phyloP scores from a whole-genome alignment of 1,139 yeast genomes.

The Keqinozyma sinolaborantium region DNA sequence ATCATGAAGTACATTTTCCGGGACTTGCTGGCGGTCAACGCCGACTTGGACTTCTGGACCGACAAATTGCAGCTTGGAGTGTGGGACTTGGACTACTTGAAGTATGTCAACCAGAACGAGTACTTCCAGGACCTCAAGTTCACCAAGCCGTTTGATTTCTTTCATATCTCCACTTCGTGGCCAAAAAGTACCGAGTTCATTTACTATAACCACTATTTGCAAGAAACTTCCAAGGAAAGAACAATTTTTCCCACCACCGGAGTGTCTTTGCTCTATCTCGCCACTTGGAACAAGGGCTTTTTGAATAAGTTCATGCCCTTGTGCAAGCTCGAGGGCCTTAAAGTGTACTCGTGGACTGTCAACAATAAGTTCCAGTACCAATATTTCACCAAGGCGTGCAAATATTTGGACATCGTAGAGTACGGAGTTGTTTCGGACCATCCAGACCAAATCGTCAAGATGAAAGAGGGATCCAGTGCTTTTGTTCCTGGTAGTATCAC shows the following conservation, averaged over 20 bases:
- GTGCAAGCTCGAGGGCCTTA: constrained; percentile 38
- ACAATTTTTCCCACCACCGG: constrained; percentile 32
- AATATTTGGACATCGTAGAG: constrained; percentile 21
- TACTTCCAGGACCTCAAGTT: constrained; percentile 25
- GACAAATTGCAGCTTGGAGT: constrained; percentile 70
- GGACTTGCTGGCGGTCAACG: constrained; percentile 43
- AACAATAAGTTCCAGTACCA: constrained; percentile 53
- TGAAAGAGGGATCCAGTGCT: constrained; percentile 3
- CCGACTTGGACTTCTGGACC: constrained; percentile 64
- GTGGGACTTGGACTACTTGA: constrained; percentile 70
- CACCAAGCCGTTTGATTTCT: constrained; percentile 27
- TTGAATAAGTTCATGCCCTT: constrained; percentile 36
- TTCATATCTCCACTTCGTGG: constrained; percentile 37
- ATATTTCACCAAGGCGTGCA: constrained; percentile 29
- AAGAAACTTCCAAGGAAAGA: constrained; percentile 19
- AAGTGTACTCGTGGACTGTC: constrained; percentile 80
- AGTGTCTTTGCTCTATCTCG: constrained; percentile 34
- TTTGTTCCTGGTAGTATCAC: background rate
- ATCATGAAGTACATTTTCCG: constrained; percentile 52
- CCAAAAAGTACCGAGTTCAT: constrained; percentile 29
- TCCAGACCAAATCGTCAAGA: constrained; percentile 41
- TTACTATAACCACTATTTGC: constrained; percentile 35
- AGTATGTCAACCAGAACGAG: constrained; percentile 42
- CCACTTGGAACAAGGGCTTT: constrained; percentile 38
- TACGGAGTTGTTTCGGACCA: constrained; percentile 62